These are phyloP conservation scores for Penicillium ucsense DNA, from an alignment of 495 filamentous ascomycete species.

Conservation along the genomic window DNA sequence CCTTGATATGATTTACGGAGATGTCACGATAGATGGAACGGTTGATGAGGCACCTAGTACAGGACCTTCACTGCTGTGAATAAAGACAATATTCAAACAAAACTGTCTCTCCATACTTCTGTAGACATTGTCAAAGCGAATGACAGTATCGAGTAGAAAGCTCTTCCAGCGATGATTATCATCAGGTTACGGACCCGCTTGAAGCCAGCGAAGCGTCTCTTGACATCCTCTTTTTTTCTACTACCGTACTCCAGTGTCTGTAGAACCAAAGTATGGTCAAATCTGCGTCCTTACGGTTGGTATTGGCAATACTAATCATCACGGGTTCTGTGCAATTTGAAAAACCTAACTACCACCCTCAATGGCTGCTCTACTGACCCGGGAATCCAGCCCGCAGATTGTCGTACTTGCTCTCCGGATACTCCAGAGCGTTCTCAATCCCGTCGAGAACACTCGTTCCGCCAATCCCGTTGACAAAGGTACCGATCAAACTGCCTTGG, in stretches of 20 bases:
- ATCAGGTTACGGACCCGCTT: too few relatives aligned
- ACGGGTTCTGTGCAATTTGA: too few relatives aligned
- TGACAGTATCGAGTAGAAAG: too few relatives aligned
- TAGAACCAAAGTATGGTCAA: too few relatives aligned
- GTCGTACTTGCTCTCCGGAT: slow-evolving; percentile 71
- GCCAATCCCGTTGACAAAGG: slow-evolving; percentile 43
- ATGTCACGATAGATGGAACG: slow-evolving; percentile 14
- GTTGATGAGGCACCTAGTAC: slow-evolving; percentile 12
- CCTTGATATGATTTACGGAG: slow-evolving; percentile 11
- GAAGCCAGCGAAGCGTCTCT: too few relatives aligned
- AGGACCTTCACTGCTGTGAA: slow-evolving; percentile 11
- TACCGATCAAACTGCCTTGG: slow-evolving; percentile 52
- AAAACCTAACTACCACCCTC: too few relatives aligned
- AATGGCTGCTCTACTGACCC: background rate
- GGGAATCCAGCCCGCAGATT: slow-evolving; percentile 51
- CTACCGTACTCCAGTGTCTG: too few relatives aligned
- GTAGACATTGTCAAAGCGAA: background rate
- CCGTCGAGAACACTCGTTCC: slow-evolving; percentile 43
- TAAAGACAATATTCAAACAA: slow-evolving; percentile 13
- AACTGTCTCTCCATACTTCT: slow-evolving; percentile 7
- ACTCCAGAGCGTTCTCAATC: slow-evolving; percentile 57
- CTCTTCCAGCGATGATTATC: too few relatives aligned
- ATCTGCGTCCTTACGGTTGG: too few relatives aligned
- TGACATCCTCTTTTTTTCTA: too few relatives aligned
- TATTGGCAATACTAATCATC: too few relatives aligned